Evolutionary conservation across 768 basidiomycete genomes (phyloP), one percentile per base, ranked within the genome.

Genomic region (Chalciporus pseudorubinellus): DNA sequence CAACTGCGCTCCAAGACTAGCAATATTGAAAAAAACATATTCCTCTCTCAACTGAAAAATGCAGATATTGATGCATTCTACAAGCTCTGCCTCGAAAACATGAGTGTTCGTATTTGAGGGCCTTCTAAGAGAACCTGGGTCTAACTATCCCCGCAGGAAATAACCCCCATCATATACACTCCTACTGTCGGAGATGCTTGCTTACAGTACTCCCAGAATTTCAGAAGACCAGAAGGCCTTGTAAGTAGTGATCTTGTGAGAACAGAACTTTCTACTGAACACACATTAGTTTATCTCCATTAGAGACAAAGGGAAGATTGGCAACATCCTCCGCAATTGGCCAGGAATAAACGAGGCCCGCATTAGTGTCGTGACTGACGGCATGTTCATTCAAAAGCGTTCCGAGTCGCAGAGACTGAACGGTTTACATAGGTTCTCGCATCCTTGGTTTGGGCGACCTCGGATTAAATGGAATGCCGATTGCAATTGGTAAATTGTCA

Each of bases 181-280:
- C 93, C 93, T 0, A 92, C 89, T 13, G 92, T 95, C 24, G 93
- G 93, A 21, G 91, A 95, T 60, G 93, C 92, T 3, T 94, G 92
- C 64, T 66, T 90, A 58, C 85, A 90, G 61, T 93, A 82, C 72
- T 88, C 85, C 19, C 82, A 86, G 53, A 91, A 85, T 57, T 91
- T 84, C 65, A 75, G 87, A 56, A 77, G 79, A 36, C 82, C 88
- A 0, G 88, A 91, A 64, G 89, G 89, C 39, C 68, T 86, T 67
- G 81, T 93, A 57, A 46, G 76, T 43, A 42, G 11, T 70, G 4
- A 7, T 24, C 38, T 24, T 44, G 43, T 36, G 29, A 24, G 19
- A 45, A 33, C 24, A 12, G 10, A n/a, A 28, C 8, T 22, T 19
- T 28, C 8, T 26, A 44, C 55, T 60, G 26, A 65, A 56, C 22